Evolutionary conservation across 2,329 filamentous ascomycete genomes (phyloP).

Genomic region (Beauveria brongniartii): DNA sequence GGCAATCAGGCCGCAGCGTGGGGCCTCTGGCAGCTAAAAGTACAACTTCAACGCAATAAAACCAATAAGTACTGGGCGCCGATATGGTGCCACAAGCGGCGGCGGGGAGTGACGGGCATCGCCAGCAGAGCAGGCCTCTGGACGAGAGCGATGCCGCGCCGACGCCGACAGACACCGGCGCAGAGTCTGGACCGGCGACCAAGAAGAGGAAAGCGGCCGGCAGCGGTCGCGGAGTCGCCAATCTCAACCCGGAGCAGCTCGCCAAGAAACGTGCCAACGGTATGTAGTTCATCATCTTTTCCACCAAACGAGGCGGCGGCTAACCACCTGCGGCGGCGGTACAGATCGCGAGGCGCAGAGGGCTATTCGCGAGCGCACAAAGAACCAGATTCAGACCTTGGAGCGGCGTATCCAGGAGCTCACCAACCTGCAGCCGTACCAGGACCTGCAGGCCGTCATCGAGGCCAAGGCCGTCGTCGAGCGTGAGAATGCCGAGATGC

Average conservation of each 20-base stretch:
- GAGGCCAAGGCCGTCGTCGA: constrained; percentile 69
- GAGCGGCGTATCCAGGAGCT: constrained; percentile 67
- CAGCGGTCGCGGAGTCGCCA: constrained; percentile 45
- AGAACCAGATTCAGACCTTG: constrained; percentile 67
- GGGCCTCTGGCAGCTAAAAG: too few species aligned
- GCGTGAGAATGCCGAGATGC: constrained; percentile 73
- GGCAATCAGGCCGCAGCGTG: too few species aligned
- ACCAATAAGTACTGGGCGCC: not conserved
- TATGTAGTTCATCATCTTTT: constrained; percentile 21
- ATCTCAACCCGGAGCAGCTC: constrained; percentile 66
- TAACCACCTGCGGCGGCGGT: too few species aligned
- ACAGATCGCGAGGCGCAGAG: constrained; percentile 75
- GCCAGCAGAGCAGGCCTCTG: not conserved
- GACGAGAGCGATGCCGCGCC: constrained; percentile 6
- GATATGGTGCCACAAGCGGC: not conserved
- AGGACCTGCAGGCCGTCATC: constrained; percentile 70
- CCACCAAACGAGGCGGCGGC: too few species aligned
- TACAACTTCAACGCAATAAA: not conserved
- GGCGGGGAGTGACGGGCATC: not conserved
- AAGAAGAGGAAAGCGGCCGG: constrained; percentile 41
- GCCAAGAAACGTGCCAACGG: constrained; percentile 57
- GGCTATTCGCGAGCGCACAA: constrained; percentile 75
- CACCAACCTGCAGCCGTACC: constrained; percentile 71
- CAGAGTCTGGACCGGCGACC: not conserved
- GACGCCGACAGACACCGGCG: not conserved